Evolutionary conservation across 306 rosid genomes (phyloP).

Genomic region (Delonix regia): DNA sequence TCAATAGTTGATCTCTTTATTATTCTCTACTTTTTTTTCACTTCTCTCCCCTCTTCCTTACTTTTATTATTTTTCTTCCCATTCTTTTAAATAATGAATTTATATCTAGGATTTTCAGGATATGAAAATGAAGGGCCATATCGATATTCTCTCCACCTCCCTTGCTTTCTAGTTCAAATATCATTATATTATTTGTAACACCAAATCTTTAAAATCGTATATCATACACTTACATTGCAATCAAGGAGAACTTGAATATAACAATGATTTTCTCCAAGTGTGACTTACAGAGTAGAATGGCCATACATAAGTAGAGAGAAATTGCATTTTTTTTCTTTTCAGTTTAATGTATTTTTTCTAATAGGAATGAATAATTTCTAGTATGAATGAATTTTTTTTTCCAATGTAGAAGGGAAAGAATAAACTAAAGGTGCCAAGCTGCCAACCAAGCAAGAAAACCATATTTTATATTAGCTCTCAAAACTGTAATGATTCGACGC

Average conservation of each 20-base stretch:
- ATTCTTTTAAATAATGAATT: conserved; percentile 27
- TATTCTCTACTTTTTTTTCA: conserved; percentile 93
- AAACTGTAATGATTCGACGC: too few species aligned
- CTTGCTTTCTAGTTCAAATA: conserved; percentile 59
- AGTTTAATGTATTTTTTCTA: too few species aligned
- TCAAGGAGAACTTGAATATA: neutral
- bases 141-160: conserved; percentile 85
- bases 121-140: conserved; percentile 60
- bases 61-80: neutral
- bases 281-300: too few species aligned
- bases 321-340: too few species aligned
- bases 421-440: too few species aligned
- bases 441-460: too few species aligned
- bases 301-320: too few species aligned
- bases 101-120: conserved; percentile 49
- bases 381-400: too few species aligned
- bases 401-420: too few species aligned
- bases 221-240: neutral
- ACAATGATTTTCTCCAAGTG: too few species aligned
- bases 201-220: neutral
- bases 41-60: conserved; percentile 46
- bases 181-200: conserved; percentile 33
- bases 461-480: too few species aligned
- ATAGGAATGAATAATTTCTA: too few species aligned
- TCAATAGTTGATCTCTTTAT: conserved; percentile 99